Conservation (phyloP, 805 yeast genomes). For the Nakazawaea molendinolei region DNA sequence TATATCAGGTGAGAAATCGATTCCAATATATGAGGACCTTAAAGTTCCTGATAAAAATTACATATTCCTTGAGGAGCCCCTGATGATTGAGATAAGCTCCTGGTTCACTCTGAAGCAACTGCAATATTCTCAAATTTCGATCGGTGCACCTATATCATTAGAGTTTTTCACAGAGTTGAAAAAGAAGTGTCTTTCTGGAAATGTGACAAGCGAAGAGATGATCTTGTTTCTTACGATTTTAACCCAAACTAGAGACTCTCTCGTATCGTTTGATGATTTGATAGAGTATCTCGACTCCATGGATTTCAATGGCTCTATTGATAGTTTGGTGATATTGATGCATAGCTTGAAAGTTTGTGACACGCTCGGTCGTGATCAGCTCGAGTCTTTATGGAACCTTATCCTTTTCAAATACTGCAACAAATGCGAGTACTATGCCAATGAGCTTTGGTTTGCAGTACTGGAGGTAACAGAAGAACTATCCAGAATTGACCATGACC, state of each 20-base stretch:
- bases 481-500: background rate
- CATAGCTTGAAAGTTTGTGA: background rate
- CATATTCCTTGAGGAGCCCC: too few relatives aligned
- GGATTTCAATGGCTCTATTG: background rate
- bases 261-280: background rate
- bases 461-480: slow-evolving; percentile 5
- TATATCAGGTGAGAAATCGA: slow-evolving; percentile 23
- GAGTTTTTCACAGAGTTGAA: background rate
- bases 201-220: slow-evolving; percentile 2
- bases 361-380: background rate
- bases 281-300: background rate
- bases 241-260: background rate
- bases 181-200: background rate
- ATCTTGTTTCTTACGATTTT: background rate
- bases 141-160: too few relatives aligned
- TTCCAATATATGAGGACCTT: slow-evolving; percentile 37
- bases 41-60: too few relatives aligned
- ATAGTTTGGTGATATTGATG: slow-evolving; percentile 3
- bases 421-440: slow-evolving; percentile 3
- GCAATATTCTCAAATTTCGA: background rate
- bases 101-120: slow-evolving; percentile 6
- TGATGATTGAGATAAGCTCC: background rate
- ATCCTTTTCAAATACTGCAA: slow-evolving; percentile 1
- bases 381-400: slow-evolving; percentile 3
- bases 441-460: slow-evolving; percentile 10